Evolutionary conservation across 169 alveolate genomes (phyloP).

Genomic region (Fabrea salina): DNA sequence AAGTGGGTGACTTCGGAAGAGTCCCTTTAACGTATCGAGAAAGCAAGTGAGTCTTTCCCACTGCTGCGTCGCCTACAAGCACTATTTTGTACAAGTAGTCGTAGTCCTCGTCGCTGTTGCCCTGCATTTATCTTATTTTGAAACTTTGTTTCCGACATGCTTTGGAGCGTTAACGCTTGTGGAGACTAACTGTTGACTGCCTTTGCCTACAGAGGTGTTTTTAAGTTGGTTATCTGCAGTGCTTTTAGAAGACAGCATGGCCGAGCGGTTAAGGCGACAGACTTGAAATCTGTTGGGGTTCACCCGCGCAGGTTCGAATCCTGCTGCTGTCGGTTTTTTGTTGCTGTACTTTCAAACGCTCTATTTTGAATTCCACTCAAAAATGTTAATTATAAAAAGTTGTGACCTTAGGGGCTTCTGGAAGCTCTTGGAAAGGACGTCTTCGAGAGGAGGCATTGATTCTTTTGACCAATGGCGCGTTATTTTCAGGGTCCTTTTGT

Average conservation of each 20-base stretch:
- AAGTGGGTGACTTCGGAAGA: conserved; percentile 45
- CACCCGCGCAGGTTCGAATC: conserved; percentile 55
- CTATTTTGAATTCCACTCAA: no score
- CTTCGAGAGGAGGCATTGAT: no score
- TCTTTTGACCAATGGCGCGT: no score
- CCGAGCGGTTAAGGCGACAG: conserved; percentile 85
- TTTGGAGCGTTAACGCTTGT: background rate
- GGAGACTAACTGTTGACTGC: background rate
- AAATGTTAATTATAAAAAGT: no score
- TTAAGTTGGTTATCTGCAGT: no score
- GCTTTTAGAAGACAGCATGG: conserved; percentile 80
- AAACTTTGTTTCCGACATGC: background rate
- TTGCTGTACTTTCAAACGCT: no score
- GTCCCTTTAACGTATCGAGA: conserved; percentile 50
- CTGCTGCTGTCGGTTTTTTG: conserved; percentile 39
- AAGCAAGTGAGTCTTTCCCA: conserved; percentile 67
- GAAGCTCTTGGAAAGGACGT: no score
- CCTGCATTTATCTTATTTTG: background rate
- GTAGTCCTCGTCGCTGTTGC: conserved; percentile 28
- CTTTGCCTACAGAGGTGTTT: background rate
- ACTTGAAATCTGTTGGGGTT: conserved; percentile 45
- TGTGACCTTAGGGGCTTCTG: no score
- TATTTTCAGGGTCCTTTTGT: no score
- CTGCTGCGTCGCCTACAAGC: conserved; percentile 67
- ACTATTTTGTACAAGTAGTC: conserved; percentile 54